These are phyloP conservation scores for Seiridium unicorne DNA, from an alignment of 2,329 filamentous ascomycete genomes.

Conservation along the genomic window DNA sequence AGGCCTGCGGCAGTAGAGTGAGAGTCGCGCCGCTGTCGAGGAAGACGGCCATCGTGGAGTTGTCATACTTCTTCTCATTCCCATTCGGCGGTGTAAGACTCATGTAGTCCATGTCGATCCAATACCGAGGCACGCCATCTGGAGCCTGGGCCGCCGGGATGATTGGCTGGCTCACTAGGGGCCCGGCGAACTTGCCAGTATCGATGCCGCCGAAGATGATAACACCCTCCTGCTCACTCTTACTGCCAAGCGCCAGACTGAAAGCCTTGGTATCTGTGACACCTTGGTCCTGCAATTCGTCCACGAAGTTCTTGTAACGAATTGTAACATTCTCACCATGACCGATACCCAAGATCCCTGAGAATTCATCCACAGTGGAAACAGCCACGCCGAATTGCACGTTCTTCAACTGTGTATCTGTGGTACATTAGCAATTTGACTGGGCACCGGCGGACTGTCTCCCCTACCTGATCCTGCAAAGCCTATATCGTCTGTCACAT, in stretches of 20 bases:
- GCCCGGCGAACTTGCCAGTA: conserved; percentile 60
- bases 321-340: conserved; percentile 53
- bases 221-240: conserved; percentile 57
- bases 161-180: conserved; percentile 60
- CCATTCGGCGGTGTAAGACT: conserved; percentile 37
- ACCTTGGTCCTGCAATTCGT: conserved; percentile 47
- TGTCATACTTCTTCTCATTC: conserved; percentile 30
- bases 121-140: conserved; percentile 51
- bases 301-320: conserved; percentile 49
- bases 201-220: conserved; percentile 70
- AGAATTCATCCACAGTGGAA: conserved; percentile 42
- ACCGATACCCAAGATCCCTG: conserved; percentile 72
- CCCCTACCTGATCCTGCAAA: conserved; percentile 38
- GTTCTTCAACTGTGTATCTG: conserved; percentile 39
- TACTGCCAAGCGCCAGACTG: conserved; percentile 63
- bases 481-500: conserved; percentile 43
- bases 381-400: conserved; percentile 68
- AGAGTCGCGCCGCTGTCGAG: conserved; percentile 71
- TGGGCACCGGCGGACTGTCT: no score
- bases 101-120: conserved; percentile 47
- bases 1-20: conserved; percentile 59
- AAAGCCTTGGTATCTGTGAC: conserved; percentile 61
- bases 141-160: conserved; percentile 52
- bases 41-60: conserved; percentile 53
- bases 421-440: no score